These are phyloP conservation scores for Sisymbrium altissimum DNA, from an alignment of 345 rosid species.

Conservation along the genomic window DNA sequence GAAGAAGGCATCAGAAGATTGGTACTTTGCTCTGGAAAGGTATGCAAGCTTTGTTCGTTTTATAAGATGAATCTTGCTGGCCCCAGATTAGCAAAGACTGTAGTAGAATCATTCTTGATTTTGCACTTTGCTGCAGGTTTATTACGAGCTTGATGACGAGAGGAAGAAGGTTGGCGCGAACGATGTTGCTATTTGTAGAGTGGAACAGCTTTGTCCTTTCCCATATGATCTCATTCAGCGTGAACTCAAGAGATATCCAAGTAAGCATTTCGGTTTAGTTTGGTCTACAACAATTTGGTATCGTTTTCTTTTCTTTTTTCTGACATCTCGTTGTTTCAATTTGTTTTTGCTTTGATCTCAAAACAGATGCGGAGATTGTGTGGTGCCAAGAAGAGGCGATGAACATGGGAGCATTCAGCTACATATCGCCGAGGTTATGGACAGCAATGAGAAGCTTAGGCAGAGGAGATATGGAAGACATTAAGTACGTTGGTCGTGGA, in stretches of 20 bases:
- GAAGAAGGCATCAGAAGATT: conserved; percentile 86
- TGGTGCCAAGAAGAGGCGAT: conserved; percentile 91
- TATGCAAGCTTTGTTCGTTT: conserved; percentile 12
- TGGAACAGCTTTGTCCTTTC: conserved; percentile 79
- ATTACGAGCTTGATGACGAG: conserved; percentile 72
- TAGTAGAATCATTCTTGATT: not conserved
- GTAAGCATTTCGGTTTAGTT: conserved; percentile 17
- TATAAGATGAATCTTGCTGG: not conserved
- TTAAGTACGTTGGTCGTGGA: conserved; percentile 65
- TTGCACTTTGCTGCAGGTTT: conserved; percentile 36
- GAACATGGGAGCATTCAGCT: conserved; percentile 79
- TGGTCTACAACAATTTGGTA: not conserved
- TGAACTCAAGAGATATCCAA: conserved; percentile 76
- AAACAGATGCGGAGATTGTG: conserved; percentile 60
- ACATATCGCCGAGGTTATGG: conserved; percentile 53
- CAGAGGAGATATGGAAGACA: conserved; percentile 55
- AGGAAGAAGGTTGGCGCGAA: conserved; percentile 44
- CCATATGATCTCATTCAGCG: conserved; percentile 78
- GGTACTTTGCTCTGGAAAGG: conserved; percentile 96
- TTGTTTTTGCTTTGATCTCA: not conserved
- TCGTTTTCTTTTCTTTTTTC: not conserved
- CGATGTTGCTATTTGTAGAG: conserved; percentile 78
- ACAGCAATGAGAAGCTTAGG: conserved; percentile 53
- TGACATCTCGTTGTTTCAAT: not conserved
- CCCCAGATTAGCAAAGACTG: not conserved